phyloP scores from a whole-genome alignment of 1,284 basidiomycete genomes.

The Puccinia brachypodii region DNA sequence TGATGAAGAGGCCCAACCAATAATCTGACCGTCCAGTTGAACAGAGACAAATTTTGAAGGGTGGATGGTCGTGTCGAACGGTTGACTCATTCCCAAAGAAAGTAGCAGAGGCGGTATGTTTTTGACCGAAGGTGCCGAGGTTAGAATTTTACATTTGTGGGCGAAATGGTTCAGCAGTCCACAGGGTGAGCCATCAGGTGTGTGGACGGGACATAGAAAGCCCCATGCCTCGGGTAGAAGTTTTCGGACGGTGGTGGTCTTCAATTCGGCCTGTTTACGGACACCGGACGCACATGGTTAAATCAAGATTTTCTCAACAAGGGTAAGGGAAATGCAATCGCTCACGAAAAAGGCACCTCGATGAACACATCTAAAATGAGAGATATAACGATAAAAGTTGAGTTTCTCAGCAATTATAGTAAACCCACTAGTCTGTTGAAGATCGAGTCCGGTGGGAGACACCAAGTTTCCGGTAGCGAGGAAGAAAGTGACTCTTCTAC shows the following conservation, averaged over 20 bases:
- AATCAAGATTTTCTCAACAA: neutral
- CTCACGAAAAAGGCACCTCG: slow-evolving; percentile 89
- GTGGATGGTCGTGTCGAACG: slow-evolving; percentile 73
- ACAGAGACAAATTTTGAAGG: slow-evolving; percentile 80
- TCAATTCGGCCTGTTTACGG: slow-evolving; percentile 71
- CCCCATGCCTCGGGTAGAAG: slow-evolving; percentile 98
- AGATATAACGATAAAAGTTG: slow-evolving; percentile 98
- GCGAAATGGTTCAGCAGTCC: slow-evolving; percentile 97
- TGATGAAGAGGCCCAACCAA: slow-evolving; percentile 85
- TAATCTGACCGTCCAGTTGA: slow-evolving; percentile 89
- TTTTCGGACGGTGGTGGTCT: slow-evolving; percentile 97
- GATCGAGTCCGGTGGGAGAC: slow-evolving; percentile 90
- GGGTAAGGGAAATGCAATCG: neutral
- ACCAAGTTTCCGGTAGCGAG: slow-evolving; percentile 95
- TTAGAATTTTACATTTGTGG: slow-evolving; percentile 88
- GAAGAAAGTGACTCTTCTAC: slow-evolving; percentile 86
- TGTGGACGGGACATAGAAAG: slow-evolving; percentile 98
- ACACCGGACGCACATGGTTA: neutral
- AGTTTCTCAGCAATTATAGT: slow-evolving; percentile 99
- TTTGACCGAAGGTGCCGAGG: slow-evolving; percentile 64
- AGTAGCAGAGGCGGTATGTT: slow-evolving; percentile 80
- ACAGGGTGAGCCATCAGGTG: slow-evolving; percentile 96
- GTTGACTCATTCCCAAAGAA: slow-evolving; percentile 91
- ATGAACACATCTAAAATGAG: slow-evolving; percentile 97
- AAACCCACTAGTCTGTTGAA: slow-evolving; percentile 96